Percentiles rank a stretch among this genome's conserved stretches.
Evolutionary conservation across 2,329 filamentous ascomycete genomes (phyloP).

Genomic region (Aspergillus proliferans): DNA sequence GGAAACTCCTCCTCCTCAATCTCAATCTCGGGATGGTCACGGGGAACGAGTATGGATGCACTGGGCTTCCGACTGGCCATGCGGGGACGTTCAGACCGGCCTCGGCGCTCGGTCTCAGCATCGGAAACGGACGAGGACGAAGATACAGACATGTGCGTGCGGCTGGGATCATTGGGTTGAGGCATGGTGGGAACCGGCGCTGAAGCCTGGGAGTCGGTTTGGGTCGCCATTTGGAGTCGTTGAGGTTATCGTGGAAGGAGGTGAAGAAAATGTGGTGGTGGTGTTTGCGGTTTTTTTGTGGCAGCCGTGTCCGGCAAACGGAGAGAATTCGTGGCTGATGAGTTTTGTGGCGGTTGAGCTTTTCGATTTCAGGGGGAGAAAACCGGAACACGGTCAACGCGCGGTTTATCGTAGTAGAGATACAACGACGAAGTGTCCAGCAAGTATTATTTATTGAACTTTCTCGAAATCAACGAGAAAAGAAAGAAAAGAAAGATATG

Average conservation of each 20-base stretch:
- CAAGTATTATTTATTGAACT: too few species aligned
- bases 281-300: constrained; percentile 11
- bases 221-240: not conserved
- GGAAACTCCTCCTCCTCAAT: constrained; percentile 70
- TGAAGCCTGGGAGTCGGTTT: constrained; percentile 19
- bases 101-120: constrained; percentile 38
- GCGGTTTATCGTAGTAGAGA: not conserved
- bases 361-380: not conserved
- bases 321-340: not conserved
- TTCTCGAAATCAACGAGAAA: not conserved
- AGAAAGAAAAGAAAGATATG: too few species aligned
- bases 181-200: constrained; percentile 35
- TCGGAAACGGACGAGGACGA: constrained; percentile 47
- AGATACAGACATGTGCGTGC: constrained; percentile 36
- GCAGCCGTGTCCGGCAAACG: constrained; percentile 4
- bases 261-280: constrained; percentile 3
- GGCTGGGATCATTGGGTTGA: constrained; percentile 33
- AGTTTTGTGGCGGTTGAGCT: not conserved
- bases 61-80: constrained; percentile 71
- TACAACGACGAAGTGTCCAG: not conserved
- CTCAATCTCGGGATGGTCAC: constrained; percentile 67
- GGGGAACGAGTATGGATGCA: constrained; percentile 73
- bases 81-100: constrained; percentile 54
- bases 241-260: not conserved
- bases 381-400: not conserved